Base-by-base conservation (phyloP, 768 basidiomycete genomes). In the Lactarius akahatsu region DNA sequence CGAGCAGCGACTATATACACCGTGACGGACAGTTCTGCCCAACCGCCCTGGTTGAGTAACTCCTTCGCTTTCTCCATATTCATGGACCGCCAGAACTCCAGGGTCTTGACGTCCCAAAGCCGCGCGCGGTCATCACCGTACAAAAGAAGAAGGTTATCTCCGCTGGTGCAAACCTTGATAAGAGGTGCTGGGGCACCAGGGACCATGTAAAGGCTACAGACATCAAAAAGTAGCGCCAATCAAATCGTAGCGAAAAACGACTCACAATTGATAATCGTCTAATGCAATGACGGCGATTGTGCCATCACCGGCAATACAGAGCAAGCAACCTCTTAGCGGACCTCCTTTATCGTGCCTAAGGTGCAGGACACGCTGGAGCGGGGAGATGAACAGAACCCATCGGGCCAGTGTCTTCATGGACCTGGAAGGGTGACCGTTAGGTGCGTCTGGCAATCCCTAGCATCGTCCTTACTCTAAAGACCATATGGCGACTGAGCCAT, bases 81-180 rank as follows among this genome's bases (percentile, higher is more conserved):
- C 83, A 92, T 92, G 0, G 94, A 91, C 58, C 96, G 79, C 82
- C 93, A 85, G 71, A 98, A 89, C 71, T 97, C 95, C 64, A 83
- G 83, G 0, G 88, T 90, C 67, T 86, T 85, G 18, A 88, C 78
- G 71, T 98, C 92, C 94, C 97, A 99, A 2, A 96, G 77, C 50
- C 97, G 81, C 1, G 91, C 92, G 62, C 88, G 85, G 2, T 84
- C 86, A 67, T 91, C 87, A 3, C 80, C 80, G 75, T 98, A 98
- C 1, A 90, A 76, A 7, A 96, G 77, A 60, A 97, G 73, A 34
- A 97, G 75, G 65, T 92, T 88, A 62, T 89, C 83, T 18, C 82
- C 86, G 13, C 85, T 81, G 9, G 92, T 75, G 71, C 85, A 92
- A 18, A 96, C 75, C 55, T 81, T 76, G 41, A 78, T 76, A 23